These are phyloP conservation scores for Capsicum rhomboideum DNA, from an alignment of 257 asterid genomes.

Conservation along the genomic window DNA sequence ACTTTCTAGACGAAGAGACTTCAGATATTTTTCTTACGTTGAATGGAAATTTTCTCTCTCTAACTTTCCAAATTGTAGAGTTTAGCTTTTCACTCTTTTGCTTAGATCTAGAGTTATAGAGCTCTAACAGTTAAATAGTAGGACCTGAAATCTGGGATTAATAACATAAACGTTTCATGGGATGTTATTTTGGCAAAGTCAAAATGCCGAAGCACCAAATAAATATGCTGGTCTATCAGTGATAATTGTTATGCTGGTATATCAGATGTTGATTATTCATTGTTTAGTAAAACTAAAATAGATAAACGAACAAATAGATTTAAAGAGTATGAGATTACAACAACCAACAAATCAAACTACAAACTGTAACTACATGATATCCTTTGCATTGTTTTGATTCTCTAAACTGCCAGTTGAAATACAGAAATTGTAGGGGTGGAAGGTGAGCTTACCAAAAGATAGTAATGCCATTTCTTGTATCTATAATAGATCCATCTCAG, in stretches of 20 bases:
- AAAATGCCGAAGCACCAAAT: neutral
- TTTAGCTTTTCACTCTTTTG: too few relatives aligned
- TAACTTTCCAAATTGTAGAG: too few relatives aligned
- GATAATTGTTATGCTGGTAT: neutral
- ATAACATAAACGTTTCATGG: neutral
- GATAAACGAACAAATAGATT: neutral
- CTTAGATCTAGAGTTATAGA: too few relatives aligned
- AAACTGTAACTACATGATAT: neutral
- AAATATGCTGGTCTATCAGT: neutral
- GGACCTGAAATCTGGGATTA: neutral
- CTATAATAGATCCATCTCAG: constrained; percentile 95
- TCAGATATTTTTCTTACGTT: too few relatives aligned
- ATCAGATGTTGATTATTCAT: neutral
- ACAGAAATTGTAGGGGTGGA: neutral
- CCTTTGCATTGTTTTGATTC: too few relatives aligned
- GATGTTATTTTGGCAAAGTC: neutral
- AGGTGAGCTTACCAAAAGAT: constrained; percentile 67
- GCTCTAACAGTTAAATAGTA: too few relatives aligned
- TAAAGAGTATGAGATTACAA: neutral
- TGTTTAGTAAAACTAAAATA: neutral
- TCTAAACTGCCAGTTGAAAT: neutral
- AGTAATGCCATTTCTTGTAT: constrained; percentile 98
- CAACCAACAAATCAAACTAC: neutral
- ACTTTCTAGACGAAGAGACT: too few relatives aligned
- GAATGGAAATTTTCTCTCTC: too few relatives aligned